A percentile compares a stretch with the other conserved stretches of the same genome.
phyloP scores from a whole-genome alignment of 179 eudicot genomes.

The Beta corolliflora region DNA sequence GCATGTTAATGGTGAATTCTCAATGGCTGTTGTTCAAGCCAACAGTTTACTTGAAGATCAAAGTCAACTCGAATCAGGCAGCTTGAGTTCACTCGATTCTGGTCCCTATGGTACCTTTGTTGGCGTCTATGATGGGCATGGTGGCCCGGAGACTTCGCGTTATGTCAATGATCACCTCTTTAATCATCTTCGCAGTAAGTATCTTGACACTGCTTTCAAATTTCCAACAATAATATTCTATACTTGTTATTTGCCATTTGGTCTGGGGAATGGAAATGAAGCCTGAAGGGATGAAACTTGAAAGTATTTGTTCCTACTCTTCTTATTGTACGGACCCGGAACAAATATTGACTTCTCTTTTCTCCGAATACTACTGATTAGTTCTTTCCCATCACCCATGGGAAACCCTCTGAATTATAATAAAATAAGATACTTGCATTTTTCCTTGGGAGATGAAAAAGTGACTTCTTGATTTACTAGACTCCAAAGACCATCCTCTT shows the following conservation, averaged over 20 bases:
- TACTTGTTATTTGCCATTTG: background rate
- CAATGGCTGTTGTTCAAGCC: slow-evolving; percentile 99
- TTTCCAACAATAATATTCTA: background rate
- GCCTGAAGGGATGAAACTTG: too few species aligned
- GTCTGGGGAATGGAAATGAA: background rate
- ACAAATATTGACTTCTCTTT: background rate
- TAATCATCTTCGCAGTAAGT: slow-evolving; percentile 84
- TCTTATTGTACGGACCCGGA: background rate
- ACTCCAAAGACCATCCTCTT: background rate
- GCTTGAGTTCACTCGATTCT: slow-evolving; percentile 62
- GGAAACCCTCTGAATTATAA: background rate
- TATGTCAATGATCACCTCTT: slow-evolving; percentile 82
- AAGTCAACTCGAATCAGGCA: slow-evolving; percentile 91
- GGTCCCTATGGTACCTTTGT: slow-evolving; percentile 93
- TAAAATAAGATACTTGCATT: background rate
- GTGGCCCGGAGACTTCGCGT: slow-evolving; percentile 96
- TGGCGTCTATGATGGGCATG: slow-evolving; percentile 97
- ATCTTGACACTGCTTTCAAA: background rate
- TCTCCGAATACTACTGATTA: background rate
- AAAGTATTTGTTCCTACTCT: background rate
- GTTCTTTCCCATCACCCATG: background rate
- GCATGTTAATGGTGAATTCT: slow-evolving; percentile 89
- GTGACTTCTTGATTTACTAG: background rate
- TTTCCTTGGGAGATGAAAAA: background rate
- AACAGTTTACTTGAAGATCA: slow-evolving; percentile 95